Evolutionary conservation across 805 yeast genomes (phyloP).

Genomic region (Candida boleticola): DNA sequence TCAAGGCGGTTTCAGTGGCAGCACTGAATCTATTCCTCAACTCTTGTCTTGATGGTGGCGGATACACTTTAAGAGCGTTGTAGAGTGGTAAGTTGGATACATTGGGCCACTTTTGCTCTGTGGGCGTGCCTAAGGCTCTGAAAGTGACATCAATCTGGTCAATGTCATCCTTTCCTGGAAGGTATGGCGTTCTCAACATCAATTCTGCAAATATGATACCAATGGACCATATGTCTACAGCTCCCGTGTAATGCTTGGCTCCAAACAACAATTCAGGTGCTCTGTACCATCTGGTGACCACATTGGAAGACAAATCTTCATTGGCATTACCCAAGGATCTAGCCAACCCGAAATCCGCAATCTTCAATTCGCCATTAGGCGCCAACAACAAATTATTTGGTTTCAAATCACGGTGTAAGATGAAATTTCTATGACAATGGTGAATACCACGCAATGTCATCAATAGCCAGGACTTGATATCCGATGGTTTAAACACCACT

Average conservation of each 20-base stretch:
- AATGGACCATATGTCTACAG: conserved; percentile 45
- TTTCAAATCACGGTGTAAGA: conserved; percentile 89
- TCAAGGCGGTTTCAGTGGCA: conserved; percentile 82
- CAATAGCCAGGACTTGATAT: conserved; percentile 88
- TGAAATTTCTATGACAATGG: conserved; percentile 90
- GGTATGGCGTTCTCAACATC: conserved; percentile 91
- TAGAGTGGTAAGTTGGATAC: conserved; percentile 78
- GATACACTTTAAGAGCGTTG: conserved; percentile 70
- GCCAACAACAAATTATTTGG: conserved; percentile 88
- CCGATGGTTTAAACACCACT: conserved; percentile 77
- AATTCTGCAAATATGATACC: conserved; percentile 85
- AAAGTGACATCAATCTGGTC: conserved; percentile 94
- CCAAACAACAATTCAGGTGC: conserved; percentile 62
- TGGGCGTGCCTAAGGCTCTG: conserved; percentile 94
- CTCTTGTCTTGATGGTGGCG: conserved; percentile 80
- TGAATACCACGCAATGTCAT: conserved; percentile 95
- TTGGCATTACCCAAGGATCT: conserved; percentile 73
- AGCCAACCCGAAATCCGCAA: conserved; percentile 98
- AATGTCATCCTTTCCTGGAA: conserved; percentile 87
- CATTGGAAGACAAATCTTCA: conserved; percentile 83
- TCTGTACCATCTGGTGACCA: conserved; percentile 96
- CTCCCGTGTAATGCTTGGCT: conserved; percentile 43
- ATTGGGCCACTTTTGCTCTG: conserved; percentile 88
- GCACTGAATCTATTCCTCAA: conserved; percentile 82
- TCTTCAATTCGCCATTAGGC: conserved; percentile 82